Percentiles rank a stretch among this genome's conserved stretches.
phyloP scores from a whole-genome alignment of 116 monocot genomes.

The Trichopus zeylanicus region DNA sequence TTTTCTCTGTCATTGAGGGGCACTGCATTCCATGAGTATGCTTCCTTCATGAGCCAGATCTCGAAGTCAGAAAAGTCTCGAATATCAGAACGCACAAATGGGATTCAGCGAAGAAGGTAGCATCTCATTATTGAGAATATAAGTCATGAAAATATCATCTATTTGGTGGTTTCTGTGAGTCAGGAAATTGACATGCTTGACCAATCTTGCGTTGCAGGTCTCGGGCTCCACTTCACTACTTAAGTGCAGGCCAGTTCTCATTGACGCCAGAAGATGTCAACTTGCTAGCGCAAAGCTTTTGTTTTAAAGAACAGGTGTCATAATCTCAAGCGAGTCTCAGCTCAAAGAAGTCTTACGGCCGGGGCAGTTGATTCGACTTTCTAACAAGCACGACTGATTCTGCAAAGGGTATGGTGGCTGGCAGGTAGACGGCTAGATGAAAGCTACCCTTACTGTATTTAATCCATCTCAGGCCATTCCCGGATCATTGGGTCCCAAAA shows the following conservation, averaged over 20 bases:
- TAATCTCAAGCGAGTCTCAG: no score
- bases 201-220: constrained; percentile 17
- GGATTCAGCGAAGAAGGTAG: constrained; percentile 33
- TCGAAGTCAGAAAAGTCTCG: constrained; percentile 43
- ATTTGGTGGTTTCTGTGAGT: not conserved
- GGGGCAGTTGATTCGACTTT: no score
- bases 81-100: constrained; percentile 23
- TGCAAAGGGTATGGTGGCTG: no score
- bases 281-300: constrained; percentile 25
- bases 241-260: constrained; percentile 28
- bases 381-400: no score
- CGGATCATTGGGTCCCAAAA: not conserved
- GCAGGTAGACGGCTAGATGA: no score
- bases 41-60: constrained; percentile 57
- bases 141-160: not conserved
- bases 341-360: no score
- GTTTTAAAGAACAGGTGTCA: not conserved
- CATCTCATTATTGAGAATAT: not conserved
- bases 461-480: not conserved
- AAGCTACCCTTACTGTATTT: no score
- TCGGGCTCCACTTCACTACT: constrained; percentile 38
- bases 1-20: constrained; percentile 39
- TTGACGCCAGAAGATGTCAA: constrained; percentile 37
- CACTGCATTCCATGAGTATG: constrained; percentile 69
- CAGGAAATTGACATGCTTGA: not conserved